Percentiles rank a stretch among this genome's conserved stretches.
Conservation (phyloP, 305 asterid genomes). For the Fraxinus floribunda region DNA sequence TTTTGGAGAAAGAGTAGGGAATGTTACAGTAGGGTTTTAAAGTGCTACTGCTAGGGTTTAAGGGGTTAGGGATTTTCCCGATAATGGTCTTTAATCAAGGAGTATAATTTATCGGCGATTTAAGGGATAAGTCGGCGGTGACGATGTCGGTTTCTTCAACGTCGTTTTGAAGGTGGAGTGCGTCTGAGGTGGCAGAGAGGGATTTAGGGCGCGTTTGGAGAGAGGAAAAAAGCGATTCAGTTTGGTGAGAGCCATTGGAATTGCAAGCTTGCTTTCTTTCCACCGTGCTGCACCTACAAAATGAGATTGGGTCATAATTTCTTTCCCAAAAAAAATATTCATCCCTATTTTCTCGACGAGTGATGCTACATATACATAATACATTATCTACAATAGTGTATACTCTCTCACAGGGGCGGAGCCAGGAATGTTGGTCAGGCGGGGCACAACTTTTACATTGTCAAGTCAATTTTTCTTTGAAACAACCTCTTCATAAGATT, state of each 20-base stretch:
- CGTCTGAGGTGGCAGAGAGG: slow-evolving; percentile 27
- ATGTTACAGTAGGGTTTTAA: slow-evolving; percentile 44
- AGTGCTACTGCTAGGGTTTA: slow-evolving; percentile 26
- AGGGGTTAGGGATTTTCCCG: slow-evolving; percentile 57
- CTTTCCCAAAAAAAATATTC: too few relatives aligned
- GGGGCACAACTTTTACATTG: too few relatives aligned
- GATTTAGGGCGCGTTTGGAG: slow-evolving; percentile 22
- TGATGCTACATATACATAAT: too few relatives aligned
- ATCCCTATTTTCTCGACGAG: too few relatives aligned
- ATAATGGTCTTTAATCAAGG: slow-evolving; percentile 64
- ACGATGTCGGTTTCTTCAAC: background rate
- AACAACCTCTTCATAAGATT: too few relatives aligned
- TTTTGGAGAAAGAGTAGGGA: slow-evolving; percentile 61
- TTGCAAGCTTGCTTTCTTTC: slow-evolving; percentile 12
- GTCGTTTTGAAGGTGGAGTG: background rate
- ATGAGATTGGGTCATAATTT: too few relatives aligned
- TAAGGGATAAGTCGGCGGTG: slow-evolving; percentile 30
- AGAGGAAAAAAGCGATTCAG: slow-evolving; percentile 24
- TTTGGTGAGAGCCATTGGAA: slow-evolving; percentile 41
- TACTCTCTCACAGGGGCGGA: too few relatives aligned
- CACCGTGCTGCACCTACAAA: too few relatives aligned
- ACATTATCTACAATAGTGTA: too few relatives aligned
- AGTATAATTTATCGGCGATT: slow-evolving; percentile 47
- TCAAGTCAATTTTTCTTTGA: too few relatives aligned
- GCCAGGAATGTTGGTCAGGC: too few relatives aligned